Percentiles rank a stretch among this genome's conserved stretches.
Evolutionary conservation across 805 yeast genomes (phyloP).

Genomic region (Nadsonia fulvescens): DNA sequence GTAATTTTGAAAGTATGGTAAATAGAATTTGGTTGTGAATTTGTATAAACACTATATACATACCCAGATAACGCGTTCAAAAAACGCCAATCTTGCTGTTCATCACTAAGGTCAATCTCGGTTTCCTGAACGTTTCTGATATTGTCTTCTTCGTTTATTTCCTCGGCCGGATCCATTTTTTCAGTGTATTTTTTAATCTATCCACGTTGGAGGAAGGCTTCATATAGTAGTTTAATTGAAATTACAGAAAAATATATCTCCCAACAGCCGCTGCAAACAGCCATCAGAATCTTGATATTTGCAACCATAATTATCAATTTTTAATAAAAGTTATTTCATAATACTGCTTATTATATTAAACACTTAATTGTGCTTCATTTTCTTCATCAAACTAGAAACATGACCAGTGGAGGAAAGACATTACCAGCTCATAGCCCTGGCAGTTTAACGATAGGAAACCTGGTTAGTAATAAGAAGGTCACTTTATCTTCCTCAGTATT

Average conservation of each 20-base stretch:
- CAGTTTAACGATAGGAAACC: constrained; percentile 6
- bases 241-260: constrained; percentile 1
- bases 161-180: not conserved
- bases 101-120: constrained; percentile 18
- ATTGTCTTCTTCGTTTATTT: not conserved
- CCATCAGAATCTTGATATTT: no score
- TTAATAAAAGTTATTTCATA: no score
- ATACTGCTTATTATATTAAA: no score
- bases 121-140: not conserved
- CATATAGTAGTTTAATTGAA: not conserved
- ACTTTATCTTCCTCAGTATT: no score
- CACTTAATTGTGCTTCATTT: no score
- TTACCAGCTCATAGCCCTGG: not conserved
- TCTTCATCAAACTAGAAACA: constrained; percentile 1
- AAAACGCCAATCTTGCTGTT: constrained; percentile 24
- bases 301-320: no score
- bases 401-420: not conserved
- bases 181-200: not conserved
- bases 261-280: no score
- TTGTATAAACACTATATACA: not conserved
- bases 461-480: constrained; percentile 5
- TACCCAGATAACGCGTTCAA: constrained; percentile 10
- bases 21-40: not conserved
- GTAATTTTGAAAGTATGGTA: not conserved
- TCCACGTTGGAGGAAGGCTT: not conserved